These are phyloP conservation scores for Papiliotrema terrestris DNA, from an alignment of 1,284 basidiomycete species.

Conservation along the genomic window DNA sequence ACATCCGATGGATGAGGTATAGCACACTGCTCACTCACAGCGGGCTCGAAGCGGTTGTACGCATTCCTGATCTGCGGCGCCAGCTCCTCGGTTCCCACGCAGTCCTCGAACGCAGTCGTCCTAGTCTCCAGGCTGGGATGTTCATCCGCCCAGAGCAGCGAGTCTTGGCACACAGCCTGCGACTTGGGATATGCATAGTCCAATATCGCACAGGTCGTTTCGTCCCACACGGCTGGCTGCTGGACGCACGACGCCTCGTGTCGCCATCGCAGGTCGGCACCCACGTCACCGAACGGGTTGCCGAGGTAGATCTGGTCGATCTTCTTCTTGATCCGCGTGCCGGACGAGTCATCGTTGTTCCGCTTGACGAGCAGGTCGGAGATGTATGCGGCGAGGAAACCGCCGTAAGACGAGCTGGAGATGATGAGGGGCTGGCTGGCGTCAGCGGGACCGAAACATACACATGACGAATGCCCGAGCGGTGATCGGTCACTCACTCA, in stretches of 20 bases:
- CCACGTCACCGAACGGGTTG: slow-evolving; percentile 12
- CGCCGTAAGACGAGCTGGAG: slow-evolving; percentile 13
- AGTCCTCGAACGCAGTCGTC: neutral
- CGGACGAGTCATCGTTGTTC: slow-evolving; percentile 1
- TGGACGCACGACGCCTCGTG: neutral
- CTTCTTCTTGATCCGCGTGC: slow-evolving; percentile 8
- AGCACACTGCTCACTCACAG: no score
- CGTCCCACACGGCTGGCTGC: neutral
- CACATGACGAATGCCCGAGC: no score
- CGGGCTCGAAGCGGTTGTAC: neutral
- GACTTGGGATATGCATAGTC: neutral
- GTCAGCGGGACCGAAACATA: slow-evolving; percentile 1
- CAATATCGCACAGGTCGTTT: neutral
- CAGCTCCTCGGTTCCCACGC: neutral
- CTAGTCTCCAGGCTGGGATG: neutral
- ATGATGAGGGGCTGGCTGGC: slow-evolving; percentile 11
- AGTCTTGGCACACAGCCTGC: neutral
- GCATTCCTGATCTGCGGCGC: neutral
- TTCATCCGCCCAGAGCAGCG: neutral
- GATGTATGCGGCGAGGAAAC: slow-evolving; percentile 8
- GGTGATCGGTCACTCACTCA: no score
- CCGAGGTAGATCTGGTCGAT: slow-evolving; percentile 15
- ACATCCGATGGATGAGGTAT: no score
- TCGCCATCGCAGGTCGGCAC: neutral
- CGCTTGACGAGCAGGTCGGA: slow-evolving; percentile 3